Base-by-base conservation (phyloP, 257 asterid genomes). In the Pogostemon cablin region DNA sequence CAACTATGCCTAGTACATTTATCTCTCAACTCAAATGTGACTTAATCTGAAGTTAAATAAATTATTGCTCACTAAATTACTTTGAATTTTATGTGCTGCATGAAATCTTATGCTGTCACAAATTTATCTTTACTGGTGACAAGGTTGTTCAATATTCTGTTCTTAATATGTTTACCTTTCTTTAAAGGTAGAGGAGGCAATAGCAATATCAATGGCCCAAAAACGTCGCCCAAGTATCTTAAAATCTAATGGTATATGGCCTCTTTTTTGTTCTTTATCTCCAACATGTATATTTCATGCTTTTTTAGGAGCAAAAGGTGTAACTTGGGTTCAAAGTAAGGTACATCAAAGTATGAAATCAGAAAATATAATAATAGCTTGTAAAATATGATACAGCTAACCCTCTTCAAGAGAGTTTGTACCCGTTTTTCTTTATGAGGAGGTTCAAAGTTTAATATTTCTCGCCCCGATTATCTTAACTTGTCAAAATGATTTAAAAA, bases 161-260 rank as follows among this genome's bases (percentile, higher is more conserved):
- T 53, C 48, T 58, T 43, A 55, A 34, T 15, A 42, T 46, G 59
- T 72, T 49, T 43, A 32, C 8, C 49, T 69, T 76, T 58, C 37
- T 77, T 61, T 70, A 32, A 81, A 90, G 97, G 95, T 91, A 20
- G 99, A 91, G 84, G 99, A 87, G 79, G 93, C 96, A 54, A 50
- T 91, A 77, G 96, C 96, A 7, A 73, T 93, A 74, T 77, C 99
- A 76, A 79, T 95, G 92, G 97, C 98, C 71, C 95, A 77, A 69
- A 81, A 81, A 62, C 89, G 98, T 58, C 87, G 91, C 49, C 87
- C 88, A 47, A 65, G 57, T 75, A 66, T 77, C 37, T 10, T 82
- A 47, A 92, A 68, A 84, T 78, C 83, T 41, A 73, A 74, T 68
- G 96, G 93, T 90, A 76, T 5, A 43, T 68, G 43, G 56, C 40